These are phyloP conservation scores for Patellifolia procumbens DNA, from an alignment of 179 eudicot species.

Conservation along the genomic window DNA sequence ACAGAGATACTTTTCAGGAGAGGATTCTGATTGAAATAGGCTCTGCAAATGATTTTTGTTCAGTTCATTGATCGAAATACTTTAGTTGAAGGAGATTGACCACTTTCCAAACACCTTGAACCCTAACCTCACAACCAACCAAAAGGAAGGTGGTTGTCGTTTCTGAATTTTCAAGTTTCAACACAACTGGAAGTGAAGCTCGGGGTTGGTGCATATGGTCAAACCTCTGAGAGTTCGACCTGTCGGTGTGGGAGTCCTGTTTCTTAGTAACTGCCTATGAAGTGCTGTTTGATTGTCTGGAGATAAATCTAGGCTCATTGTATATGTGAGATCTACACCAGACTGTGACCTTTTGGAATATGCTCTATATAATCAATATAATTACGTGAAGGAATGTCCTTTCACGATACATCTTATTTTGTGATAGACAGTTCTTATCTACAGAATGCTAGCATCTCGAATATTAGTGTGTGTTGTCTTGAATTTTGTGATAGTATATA, in stretches of 20 bases:
- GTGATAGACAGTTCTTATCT: background rate
- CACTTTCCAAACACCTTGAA: background rate
- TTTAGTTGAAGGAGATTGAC: background rate
- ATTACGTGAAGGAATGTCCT: background rate
- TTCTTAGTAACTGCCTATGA: background rate
- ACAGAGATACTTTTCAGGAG: conserved; percentile 55
- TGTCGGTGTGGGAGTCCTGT: background rate
- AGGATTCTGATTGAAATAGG: conserved; percentile 42
- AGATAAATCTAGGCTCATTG: background rate
- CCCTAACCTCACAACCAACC: background rate
- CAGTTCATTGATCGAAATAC: background rate
- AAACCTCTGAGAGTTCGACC: background rate
- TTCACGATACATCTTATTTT: background rate
- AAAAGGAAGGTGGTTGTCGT: background rate
- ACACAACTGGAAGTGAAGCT: background rate
- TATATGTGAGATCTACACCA: background rate
- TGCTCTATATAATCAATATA: background rate
- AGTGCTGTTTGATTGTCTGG: background rate
- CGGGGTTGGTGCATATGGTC: background rate
- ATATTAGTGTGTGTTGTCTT: too few relatives aligned
- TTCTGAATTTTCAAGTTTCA: background rate
- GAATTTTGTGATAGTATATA: too few relatives aligned
- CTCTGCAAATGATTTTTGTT: background rate
- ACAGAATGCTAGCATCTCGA: background rate
- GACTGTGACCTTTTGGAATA: background rate